Conservation (phyloP, 768 basidiomycete species). For the Tricholoma hemisulphureum region DNA sequence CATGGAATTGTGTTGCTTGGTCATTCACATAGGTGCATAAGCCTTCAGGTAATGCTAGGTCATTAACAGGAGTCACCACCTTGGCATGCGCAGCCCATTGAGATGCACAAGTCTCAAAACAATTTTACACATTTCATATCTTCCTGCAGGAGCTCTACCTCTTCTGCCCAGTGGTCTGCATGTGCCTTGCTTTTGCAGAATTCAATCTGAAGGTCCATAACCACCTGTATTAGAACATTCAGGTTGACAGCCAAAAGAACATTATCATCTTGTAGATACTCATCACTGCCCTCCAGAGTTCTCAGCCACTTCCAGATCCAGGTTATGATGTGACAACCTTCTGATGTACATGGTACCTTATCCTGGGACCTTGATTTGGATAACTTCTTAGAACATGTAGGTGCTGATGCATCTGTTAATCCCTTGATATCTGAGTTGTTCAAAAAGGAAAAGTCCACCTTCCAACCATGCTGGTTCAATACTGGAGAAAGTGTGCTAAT, state of each 20-base stretch:
- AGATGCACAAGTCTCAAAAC: neutral
- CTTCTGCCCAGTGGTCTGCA: too few relatives aligned
- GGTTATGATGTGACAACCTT: neutral
- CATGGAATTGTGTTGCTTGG: too few relatives aligned
- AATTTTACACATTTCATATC: neutral
- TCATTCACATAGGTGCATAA: too few relatives aligned
- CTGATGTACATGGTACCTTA: neutral
- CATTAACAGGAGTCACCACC: neutral
- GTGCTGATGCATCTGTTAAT: neutral
- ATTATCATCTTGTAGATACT: conserved; percentile 1
- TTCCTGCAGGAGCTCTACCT: neutral
- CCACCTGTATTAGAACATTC: neutral
- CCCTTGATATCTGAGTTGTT: too few relatives aligned
- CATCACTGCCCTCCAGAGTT: neutral
- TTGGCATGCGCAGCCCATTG: neutral
- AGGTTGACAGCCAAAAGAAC: neutral
- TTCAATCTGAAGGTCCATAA: neutral
- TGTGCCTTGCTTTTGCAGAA: too few relatives aligned
- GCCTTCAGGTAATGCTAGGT: too few relatives aligned
- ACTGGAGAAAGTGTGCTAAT: neutral
- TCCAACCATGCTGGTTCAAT: neutral
- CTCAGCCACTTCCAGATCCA: neutral
- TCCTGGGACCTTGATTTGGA: neutral
- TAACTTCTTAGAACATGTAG: too few relatives aligned
- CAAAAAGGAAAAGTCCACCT: neutral